A percentile compares a stretch with the other conserved stretches of the same genome.
Conservation (phyloP, 2,329 filamentous ascomycete genomes). For the Sarocladium kiliense region DNA sequence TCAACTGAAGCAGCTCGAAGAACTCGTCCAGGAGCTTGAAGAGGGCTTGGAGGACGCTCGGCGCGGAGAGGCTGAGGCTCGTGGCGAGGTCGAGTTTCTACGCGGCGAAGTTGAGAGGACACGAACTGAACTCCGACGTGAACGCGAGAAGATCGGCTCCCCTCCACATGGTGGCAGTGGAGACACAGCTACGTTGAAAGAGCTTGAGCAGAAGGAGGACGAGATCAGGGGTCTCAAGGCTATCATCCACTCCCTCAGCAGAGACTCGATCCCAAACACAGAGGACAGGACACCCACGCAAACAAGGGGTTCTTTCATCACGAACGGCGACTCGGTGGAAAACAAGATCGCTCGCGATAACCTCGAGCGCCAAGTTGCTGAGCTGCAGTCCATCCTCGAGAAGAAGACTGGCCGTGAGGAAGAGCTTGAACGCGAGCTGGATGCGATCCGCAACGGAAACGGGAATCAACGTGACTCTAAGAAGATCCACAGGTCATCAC, state of each 20-base stretch:
- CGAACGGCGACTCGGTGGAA: conserved; percentile 21
- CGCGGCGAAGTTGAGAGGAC: conserved; percentile 92
- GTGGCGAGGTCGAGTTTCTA: conserved; percentile 92
- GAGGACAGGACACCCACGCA: conserved; percentile 25
- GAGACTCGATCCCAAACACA: conserved; percentile 56
- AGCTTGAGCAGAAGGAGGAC: conserved; percentile 90
- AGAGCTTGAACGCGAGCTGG: conserved; percentile 79
- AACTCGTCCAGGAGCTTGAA: conserved; percentile 93
- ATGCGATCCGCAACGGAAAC: conserved; percentile 51
- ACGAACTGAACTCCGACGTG: conserved; percentile 78
- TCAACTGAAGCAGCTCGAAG: conserved; percentile 92
- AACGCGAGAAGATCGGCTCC: conserved; percentile 67
- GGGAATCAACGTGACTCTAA: conserved; percentile 24
- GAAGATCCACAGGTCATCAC: conserved; percentile 44
- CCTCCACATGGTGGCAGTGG: conserved; percentile 22
- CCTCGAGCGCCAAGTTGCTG: conserved; percentile 74
- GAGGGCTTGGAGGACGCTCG: conserved; percentile 94
- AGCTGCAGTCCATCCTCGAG: conserved; percentile 69
- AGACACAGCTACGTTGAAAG: conserved; percentile 54
- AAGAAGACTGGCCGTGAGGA: conserved; percentile 71
- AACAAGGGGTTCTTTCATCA: conserved; percentile 29
- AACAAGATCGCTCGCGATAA: conserved; percentile 47
- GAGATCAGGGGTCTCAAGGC: conserved; percentile 96
- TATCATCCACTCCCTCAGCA: conserved; percentile 92
- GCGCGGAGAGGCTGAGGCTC: conserved; percentile 88